Conservation (phyloP, 2,329 filamentous ascomycete species). For the Cercospora canescens region DNA sequence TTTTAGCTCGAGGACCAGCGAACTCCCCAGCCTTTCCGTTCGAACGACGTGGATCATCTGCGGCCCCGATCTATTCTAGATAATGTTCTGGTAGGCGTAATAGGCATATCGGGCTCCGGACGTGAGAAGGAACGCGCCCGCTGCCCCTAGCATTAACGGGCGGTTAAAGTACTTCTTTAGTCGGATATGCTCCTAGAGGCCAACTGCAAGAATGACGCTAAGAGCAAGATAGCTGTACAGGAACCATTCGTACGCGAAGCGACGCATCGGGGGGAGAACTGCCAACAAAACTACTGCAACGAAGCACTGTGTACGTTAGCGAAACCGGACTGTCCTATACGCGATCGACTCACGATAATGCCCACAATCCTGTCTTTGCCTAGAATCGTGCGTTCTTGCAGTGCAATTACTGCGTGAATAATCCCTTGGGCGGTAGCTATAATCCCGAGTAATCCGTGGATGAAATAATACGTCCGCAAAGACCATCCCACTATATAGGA, state of each 20-base stretch:
- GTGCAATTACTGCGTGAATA: background rate
- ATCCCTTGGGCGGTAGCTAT: background rate
- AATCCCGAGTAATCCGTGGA: background rate
- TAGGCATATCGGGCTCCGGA: background rate
- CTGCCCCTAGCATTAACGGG: background rate
- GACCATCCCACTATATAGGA: background rate
- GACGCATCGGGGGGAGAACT: background rate
- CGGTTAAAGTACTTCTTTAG: background rate
- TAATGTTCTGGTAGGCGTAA: background rate
- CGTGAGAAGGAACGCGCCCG: background rate
- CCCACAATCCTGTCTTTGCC: conserved; percentile 2
- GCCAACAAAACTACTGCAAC: background rate
- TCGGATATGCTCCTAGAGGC: conserved; percentile 1
- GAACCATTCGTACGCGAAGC: conserved; percentile 3
- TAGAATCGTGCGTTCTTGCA: background rate
- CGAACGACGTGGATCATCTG: background rate
- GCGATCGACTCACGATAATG: background rate
- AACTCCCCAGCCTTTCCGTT: background rate
- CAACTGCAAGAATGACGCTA: background rate
- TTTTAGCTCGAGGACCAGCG: background rate
- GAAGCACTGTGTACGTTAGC: background rate
- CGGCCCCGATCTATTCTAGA: background rate
- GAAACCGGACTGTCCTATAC: background rate
- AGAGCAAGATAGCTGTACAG: conserved; percentile 2
- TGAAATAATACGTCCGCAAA: background rate